These are phyloP conservation scores for Exsudoporus floridanus DNA, from an alignment of 1,284 basidiomycete species.

Conservation along the genomic window DNA sequence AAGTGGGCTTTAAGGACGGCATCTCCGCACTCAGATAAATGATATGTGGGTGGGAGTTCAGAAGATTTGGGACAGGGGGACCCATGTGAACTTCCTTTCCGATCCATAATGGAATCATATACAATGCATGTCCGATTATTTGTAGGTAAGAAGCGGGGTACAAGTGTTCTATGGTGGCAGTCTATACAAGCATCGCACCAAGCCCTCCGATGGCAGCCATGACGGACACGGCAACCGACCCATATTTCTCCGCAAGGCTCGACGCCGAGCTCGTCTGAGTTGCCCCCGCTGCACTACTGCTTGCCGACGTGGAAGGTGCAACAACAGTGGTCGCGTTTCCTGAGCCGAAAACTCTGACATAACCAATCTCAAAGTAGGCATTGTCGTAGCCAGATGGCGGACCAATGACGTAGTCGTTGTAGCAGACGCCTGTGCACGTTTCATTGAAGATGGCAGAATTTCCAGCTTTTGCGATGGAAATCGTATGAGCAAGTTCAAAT, in stretches of 20 bases:
- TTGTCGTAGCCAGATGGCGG: slow-evolving; percentile 62
- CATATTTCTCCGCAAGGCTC: not conserved
- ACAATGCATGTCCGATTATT: not conserved
- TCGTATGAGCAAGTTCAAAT: not conserved
- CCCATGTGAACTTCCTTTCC: not conserved
- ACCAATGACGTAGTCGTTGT: slow-evolving; percentile 74
- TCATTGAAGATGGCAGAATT: slow-evolving; percentile 52
- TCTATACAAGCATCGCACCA: slow-evolving; percentile 17
- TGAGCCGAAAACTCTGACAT: slow-evolving; percentile 53
- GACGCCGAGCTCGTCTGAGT: slow-evolving; percentile 14
- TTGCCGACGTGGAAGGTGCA: slow-evolving; percentile 20
- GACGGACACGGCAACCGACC: slow-evolving; percentile 8
- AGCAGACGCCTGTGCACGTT: slow-evolving; percentile 68
- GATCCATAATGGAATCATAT: not conserved
- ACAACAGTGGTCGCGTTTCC: slow-evolving; percentile 23
- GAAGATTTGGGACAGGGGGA: not conserved
- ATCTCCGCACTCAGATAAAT: not conserved
- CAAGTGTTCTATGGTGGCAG: not conserved
- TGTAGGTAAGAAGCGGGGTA: not conserved
- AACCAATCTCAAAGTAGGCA: slow-evolving; percentile 76
- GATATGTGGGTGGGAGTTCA: not conserved
- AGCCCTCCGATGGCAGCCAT: slow-evolving; percentile 16
- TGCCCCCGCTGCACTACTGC: slow-evolving; percentile 12
- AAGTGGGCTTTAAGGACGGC: not conserved
- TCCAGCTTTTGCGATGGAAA: slow-evolving; percentile 38